phyloP scores from a whole-genome alignment of 306 rosid genomes.

The Delonix regia region DNA sequence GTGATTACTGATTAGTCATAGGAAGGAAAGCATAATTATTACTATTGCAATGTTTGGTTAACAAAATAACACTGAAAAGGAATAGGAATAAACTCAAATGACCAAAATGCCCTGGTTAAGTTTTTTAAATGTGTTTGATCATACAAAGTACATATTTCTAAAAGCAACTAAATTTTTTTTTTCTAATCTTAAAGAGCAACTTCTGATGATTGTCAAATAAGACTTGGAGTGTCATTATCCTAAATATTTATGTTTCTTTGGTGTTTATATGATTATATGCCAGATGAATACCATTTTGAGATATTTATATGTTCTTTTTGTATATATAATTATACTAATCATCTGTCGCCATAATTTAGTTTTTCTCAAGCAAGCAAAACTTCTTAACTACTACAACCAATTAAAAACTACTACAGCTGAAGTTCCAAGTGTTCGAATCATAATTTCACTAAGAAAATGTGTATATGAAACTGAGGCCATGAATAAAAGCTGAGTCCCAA shows the following conservation, averaged over 20 bases:
- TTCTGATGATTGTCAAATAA: neutral
- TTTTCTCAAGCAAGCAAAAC: neutral
- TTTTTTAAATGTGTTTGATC: neutral
- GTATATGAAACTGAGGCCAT: neutral
- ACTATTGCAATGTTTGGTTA: too few relatives aligned
- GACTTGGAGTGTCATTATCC: neutral
- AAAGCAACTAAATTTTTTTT: neutral
- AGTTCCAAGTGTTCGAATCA: neutral
- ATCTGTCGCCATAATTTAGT: neutral
- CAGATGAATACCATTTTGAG: conserved; percentile 1
- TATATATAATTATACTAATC: neutral
- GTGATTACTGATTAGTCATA: too few relatives aligned
- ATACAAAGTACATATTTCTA: conserved; percentile 9
- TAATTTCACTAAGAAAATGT: neutral
- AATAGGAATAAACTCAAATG: too few relatives aligned
- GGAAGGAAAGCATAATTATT: too few relatives aligned
- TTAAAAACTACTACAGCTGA: too few relatives aligned
- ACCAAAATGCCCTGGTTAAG: too few relatives aligned
- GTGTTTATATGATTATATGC: too few relatives aligned
- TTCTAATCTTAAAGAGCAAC: neutral
- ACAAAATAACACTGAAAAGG: too few relatives aligned
- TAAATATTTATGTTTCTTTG: conserved; percentile 17
- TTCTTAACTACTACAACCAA: neutral
- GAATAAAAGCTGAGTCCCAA: too few relatives aligned
- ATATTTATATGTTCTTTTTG: neutral